phyloP scores from a whole-genome alignment of 2,329 filamentous ascomycete genomes.

The Coniochaeta sp. region DNA sequence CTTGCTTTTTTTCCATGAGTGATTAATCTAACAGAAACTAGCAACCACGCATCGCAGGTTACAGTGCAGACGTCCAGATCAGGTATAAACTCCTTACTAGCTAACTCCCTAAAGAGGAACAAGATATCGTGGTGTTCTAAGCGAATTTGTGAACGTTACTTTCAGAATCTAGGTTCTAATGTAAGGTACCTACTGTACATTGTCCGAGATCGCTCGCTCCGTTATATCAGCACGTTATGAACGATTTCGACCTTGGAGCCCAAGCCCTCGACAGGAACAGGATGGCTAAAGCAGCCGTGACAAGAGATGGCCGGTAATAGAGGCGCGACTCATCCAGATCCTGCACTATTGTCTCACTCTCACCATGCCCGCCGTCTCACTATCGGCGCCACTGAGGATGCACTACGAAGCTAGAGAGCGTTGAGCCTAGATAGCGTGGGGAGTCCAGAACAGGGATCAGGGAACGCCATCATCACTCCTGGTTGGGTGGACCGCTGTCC shows the following conservation, averaged over 20 bases:
- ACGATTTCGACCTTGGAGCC: background rate
- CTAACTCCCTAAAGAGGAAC: background rate
- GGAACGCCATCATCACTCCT: background rate
- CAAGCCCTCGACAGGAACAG: background rate
- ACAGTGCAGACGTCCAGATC: background rate
- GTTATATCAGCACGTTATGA: background rate
- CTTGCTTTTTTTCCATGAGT: background rate
- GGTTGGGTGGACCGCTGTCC: background rate
- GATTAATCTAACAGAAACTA: background rate
- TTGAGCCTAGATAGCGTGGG: background rate
- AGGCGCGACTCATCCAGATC: background rate
- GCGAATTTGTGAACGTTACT: background rate
- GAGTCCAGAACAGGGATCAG: background rate
- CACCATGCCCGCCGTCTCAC: background rate
- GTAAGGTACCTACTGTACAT: too few relatives aligned
- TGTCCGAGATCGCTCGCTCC: background rate
- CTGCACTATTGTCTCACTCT: background rate
- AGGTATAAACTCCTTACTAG: background rate
- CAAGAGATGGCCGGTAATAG: background rate
- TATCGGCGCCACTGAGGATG: background rate
- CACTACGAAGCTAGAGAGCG: background rate
- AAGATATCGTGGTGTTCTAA: background rate
- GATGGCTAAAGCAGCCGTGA: background rate
- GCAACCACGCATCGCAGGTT: background rate
- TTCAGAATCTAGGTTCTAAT: background rate